A percentile compares a stretch with the other conserved stretches of the same genome.
Evolutionary conservation across 2,329 filamentous ascomycete species (phyloP).

Genomic region (Sclerotinia trifoliorum): DNA sequence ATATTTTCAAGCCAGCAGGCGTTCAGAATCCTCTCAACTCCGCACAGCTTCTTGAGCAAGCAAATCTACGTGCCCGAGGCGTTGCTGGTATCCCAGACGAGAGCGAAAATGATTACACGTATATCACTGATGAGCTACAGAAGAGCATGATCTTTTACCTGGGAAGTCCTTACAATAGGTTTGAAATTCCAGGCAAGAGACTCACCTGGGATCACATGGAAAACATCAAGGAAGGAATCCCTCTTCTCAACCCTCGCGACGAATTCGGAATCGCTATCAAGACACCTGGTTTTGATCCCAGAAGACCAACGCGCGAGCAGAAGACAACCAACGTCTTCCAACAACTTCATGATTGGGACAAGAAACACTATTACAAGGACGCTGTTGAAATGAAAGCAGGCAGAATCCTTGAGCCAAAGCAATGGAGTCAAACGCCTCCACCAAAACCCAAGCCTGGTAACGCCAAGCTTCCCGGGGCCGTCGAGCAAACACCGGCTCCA

Average conservation of each 20-base stretch:
- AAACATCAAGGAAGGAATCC: conserved; percentile 1
- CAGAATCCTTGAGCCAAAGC: conserved; percentile 22
- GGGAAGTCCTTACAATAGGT: conserved; percentile 3
- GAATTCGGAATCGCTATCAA: conserved; percentile 3
- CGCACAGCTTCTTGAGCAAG: conserved; percentile 8
- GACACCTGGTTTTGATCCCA: background rate
- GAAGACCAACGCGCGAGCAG: background rate
- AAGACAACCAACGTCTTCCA: background rate
- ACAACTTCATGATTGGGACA: conserved; percentile 15
- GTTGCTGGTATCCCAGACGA: background rate
- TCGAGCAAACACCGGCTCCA: conserved; percentile 7
- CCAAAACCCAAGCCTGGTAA: conserved; percentile 24
- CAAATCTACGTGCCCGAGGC: background rate
- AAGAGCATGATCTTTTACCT: background rate
- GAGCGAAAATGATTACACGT: conserved; percentile 4
- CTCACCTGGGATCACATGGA: background rate
- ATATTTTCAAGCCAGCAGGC: conserved; percentile 12
- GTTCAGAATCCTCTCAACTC: conserved; percentile 15
- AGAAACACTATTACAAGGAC: conserved; percentile 9
- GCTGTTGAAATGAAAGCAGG: background rate
- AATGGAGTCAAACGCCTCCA: conserved; percentile 24
- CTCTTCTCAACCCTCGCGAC: conserved; percentile 9
- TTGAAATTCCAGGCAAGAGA: background rate
- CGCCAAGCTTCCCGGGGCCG: conserved; percentile 21
- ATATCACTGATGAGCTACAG: background rate